A percentile compares a stretch with the other conserved stretches of the same genome.
These are phyloP conservation scores for Talaromyces sp. DNA, from an alignment of 2,329 filamentous ascomycete genomes.

Conservation along the genomic window DNA sequence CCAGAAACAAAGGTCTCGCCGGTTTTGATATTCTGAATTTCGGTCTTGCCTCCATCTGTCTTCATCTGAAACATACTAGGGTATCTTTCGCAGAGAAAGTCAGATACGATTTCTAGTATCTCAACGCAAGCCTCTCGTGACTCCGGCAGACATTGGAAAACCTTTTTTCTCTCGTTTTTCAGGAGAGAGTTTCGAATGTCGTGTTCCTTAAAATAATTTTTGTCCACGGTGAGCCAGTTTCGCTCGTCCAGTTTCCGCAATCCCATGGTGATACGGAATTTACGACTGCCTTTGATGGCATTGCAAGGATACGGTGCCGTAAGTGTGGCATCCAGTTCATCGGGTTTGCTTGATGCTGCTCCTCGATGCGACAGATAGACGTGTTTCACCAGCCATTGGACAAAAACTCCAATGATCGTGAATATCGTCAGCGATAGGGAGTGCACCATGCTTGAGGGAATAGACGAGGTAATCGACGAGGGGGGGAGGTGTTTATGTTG, in stretches of 20 bases:
- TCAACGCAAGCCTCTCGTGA: conserved; percentile 45
- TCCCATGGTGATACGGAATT: conserved; percentile 45
- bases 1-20: conserved; percentile 41
- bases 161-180: conserved; percentile 32
- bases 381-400: conserved; percentile 21
- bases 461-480: conserved; percentile 4
- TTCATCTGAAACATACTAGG: conserved; percentile 39
- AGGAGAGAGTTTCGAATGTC: conserved; percentile 40
- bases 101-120: conserved; percentile 41
- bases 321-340: conserved; percentile 25
- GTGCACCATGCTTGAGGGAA: conserved; percentile 26
- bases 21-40: conserved; percentile 41
- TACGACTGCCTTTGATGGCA: conserved; percentile 34
- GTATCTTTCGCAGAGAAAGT: conserved; percentile 42
- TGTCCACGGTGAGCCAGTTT: conserved; percentile 49
- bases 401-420: conserved; percentile 24
- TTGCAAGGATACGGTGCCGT: conserved; percentile 34
- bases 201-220: conserved; percentile 43
- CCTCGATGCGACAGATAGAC: background rate
- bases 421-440: conserved; percentile 26
- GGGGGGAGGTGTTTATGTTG: background rate
- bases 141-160: conserved; percentile 43
- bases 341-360: conserved; percentile 1
- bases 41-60: conserved; percentile 21
- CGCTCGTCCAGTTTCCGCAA: conserved; percentile 41